Percentiles rank a stretch among this genome's conserved stretches.
Conservation (phyloP, 768 basidiomycete genomes). For the Phaeotremella fagi region DNA sequence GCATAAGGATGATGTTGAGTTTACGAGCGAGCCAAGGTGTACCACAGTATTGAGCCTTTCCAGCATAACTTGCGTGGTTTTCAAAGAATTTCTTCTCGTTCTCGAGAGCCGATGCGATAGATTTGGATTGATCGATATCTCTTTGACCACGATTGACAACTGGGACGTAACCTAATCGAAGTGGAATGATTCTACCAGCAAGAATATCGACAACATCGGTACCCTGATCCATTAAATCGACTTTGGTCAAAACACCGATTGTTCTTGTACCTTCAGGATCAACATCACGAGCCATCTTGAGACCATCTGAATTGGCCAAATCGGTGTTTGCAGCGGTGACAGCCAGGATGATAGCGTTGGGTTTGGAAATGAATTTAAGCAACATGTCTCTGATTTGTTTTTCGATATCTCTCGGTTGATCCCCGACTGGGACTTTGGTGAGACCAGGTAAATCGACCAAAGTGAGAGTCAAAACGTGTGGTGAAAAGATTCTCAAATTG, state of each 20-base stretch:
- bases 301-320: constrained; percentile 95
- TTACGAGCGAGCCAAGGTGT: constrained; percentile 93
- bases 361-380: constrained; percentile 87
- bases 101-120: constrained; percentile 80
- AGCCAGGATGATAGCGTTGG: constrained; percentile 92
- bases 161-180: constrained; percentile 94
- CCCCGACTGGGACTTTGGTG: constrained; percentile 87
- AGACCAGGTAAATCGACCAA: constrained; percentile 95
- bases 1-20: constrained; percentile 97
- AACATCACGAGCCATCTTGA: constrained; percentile 92
- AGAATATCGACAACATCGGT: constrained; percentile 99
- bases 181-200: constrained; percentile 91
- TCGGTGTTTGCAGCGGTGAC: constrained; percentile 95
- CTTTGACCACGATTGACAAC: constrained; percentile 98
- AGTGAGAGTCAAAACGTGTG: constrained; percentile 93
- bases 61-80: constrained; percentile 84
- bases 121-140: constrained; percentile 85
- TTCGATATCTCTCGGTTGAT: constrained; percentile 96
- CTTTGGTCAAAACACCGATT: constrained; percentile 96
- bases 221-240: constrained; percentile 96
- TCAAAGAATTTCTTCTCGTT: constrained; percentile 91
- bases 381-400: constrained; percentile 97
- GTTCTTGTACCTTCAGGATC: constrained; percentile 96
- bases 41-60: constrained; percentile 92
- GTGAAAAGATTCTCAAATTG: constrained; percentile 95